phyloP scores from a whole-genome alignment of 441 rosid species.

The Omphalea diandra region DNA sequence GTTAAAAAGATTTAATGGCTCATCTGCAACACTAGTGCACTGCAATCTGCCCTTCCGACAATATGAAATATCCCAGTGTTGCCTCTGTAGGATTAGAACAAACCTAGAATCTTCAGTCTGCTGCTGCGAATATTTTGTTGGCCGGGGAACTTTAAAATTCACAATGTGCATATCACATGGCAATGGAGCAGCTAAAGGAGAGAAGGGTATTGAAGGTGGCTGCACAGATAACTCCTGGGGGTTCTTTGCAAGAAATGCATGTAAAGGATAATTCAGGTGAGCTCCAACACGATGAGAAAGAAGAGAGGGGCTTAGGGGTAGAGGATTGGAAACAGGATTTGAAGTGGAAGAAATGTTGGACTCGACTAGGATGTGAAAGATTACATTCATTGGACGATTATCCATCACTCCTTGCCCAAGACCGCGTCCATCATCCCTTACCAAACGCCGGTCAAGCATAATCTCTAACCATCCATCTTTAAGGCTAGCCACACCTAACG shows the following conservation, averaged over 20 bases:
- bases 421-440: constrained; percentile 92
- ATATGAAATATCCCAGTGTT: constrained; percentile 75
- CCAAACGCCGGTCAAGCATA: constrained; percentile 89
- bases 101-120: constrained; percentile 59
- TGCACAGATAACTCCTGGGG: constrained; percentile 61
- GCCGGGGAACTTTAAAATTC: constrained; percentile 80
- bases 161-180: constrained; percentile 94
- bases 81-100: constrained; percentile 65
- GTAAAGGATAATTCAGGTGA: constrained; percentile 85
- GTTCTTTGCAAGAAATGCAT: constrained; percentile 72
- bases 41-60: constrained; percentile 56
- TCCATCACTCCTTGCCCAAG: constrained; percentile 98
- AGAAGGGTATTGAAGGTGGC: constrained; percentile 50
- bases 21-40: constrained; percentile 59
- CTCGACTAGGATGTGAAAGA: constrained; percentile 73
- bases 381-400: constrained; percentile 76
- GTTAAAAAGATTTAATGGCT: constrained; percentile 62
- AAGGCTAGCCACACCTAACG: constrained; percentile 80
- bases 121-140: constrained; percentile 63
- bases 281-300: constrained; percentile 74
- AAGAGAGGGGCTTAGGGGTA: constrained; percentile 75
- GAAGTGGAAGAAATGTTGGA: constrained; percentile 59
- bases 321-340: constrained; percentile 41
- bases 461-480: constrained; percentile 90
- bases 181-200: constrained; percentile 70